Evolutionary conservation across 2,329 filamentous ascomycete genomes (phyloP), one percentile per base, ranked within the genome.

Genomic region (Lecanosticta acicola): DNA sequence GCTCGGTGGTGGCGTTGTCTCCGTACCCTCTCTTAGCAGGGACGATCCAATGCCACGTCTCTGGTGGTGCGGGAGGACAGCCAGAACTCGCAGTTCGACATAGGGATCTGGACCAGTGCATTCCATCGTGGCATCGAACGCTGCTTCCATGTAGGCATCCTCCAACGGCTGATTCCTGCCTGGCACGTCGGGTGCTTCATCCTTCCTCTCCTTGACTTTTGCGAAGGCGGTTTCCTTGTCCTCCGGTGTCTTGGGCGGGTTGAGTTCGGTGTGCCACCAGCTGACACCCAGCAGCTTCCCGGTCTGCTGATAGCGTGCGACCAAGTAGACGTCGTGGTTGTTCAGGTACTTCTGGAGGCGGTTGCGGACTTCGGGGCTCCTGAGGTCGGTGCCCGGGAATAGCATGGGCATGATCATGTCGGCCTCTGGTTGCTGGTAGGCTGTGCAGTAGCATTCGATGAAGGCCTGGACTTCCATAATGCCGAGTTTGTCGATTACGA

Each of bases 41-140:
- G 66, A 45, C 9, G 39, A 54, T 1, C 58, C 68, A 9, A 65
- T 66, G 0, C 68, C 68, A 11, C 61, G 59, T 2, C 64, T 46
- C 17, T 67, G 64, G 21, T 70, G 60, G 7, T 62, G 57, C 0
- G 66, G 66, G 49, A 63, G 57, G 34, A 65, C 67, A 10, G 44
- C 50, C 32, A 65, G 49, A 8, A 57, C 32, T 2, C 36, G 41
- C 14, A 59, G 41, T 18, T 46, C 43, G 13, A 53, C 24, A 35
- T 55, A 52, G 2, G 54, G 44, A 13, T 36, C 41, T 7, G 37
- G 19, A 3, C 11, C 5, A 5, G 8, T 19, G 3, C 5, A 7
- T 38, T 19, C 7, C 11, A 29, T 5, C 5, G 24, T 38, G 14
- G 35, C n/a, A 9, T 3, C 7, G 17, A 38, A 38, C 3, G 11